Conservation (phyloP, 176 grass and related monocot species). For the Eragrostis curvula region DNA sequence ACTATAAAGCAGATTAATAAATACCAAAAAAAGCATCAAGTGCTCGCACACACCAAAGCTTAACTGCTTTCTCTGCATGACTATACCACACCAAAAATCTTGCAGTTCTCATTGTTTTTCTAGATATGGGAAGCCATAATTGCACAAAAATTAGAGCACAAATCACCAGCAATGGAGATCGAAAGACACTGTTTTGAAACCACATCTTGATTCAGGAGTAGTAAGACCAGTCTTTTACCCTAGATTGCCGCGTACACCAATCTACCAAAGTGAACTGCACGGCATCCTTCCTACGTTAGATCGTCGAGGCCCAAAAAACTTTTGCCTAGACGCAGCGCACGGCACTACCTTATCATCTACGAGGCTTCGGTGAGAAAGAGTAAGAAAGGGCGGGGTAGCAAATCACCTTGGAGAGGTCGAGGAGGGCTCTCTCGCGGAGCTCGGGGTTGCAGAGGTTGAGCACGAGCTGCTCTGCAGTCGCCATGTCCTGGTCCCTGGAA, state of each 20-base stretch:
- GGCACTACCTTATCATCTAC: neutral
- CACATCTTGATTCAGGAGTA: neutral
- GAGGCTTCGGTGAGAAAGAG: neutral
- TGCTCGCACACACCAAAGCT: neutral
- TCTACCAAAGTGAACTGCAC: no score
- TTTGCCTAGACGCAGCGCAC: constrained; percentile 5
- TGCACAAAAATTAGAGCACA: neutral
- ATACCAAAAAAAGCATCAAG: neutral
- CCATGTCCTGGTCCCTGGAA: constrained; percentile 61
- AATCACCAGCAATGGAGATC: neutral
- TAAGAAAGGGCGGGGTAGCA: neutral
- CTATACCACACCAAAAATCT: no score
- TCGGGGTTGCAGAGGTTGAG: constrained; percentile 81
- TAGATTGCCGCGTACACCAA: no score
- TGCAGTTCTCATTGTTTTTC: no score
- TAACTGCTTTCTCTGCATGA: neutral
- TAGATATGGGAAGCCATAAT: constrained; percentile 14
- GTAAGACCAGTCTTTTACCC: no score
- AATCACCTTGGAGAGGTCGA: constrained; percentile 76
- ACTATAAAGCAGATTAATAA: neutral
- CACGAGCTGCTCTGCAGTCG: constrained; percentile 81
- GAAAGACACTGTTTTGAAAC: neutral
- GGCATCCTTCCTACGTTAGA: neutral
- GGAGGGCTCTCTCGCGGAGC: constrained; percentile 75
- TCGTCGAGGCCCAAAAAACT: neutral